These are phyloP conservation scores for Penicillium egyptiacum DNA, from an alignment of 495 filamentous ascomycete species.

Conservation along the genomic window DNA sequence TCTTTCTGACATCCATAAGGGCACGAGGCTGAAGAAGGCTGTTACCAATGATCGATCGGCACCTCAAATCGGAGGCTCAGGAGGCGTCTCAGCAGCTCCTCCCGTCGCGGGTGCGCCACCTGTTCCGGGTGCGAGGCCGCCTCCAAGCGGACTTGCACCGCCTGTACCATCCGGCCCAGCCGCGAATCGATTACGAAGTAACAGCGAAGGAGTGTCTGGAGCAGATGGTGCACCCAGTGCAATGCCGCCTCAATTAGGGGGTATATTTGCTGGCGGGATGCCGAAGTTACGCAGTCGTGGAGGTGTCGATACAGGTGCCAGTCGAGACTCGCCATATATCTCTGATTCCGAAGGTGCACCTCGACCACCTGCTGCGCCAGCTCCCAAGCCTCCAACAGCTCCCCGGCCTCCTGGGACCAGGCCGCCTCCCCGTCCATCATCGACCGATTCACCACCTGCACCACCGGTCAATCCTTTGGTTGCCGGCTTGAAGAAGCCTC, in stretches of 20 bases:
- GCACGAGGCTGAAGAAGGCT: constrained; percentile 75
- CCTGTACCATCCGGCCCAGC: constrained; percentile 60
- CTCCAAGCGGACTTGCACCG: constrained; percentile 70
- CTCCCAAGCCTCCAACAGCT: constrained; percentile 60
- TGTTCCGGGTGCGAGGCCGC: constrained; percentile 65
- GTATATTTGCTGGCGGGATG: constrained; percentile 92
- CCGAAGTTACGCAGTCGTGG: constrained; percentile 89
- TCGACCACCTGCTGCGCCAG: constrained; percentile 39
- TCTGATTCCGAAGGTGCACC: constrained; percentile 73
- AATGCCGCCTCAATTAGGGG: constrained; percentile 73
- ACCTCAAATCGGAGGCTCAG: constrained; percentile 61
- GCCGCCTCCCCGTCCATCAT: constrained; percentile 52
- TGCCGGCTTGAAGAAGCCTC: constrained; percentile 60
- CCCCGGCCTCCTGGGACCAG: constrained; percentile 61
- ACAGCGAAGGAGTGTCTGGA: constrained; percentile 66
- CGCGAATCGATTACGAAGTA: constrained; percentile 69
- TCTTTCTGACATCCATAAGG: constrained; percentile 87
- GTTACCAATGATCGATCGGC: constrained; percentile 95
- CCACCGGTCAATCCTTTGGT: constrained; percentile 57
- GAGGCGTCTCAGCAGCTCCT: constrained; percentile 56
- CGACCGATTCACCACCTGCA: constrained; percentile 53
- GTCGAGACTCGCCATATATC: constrained; percentile 69
- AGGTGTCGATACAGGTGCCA: constrained; percentile 87
- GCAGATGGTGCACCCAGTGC: constrained; percentile 41
- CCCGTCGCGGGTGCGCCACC: constrained; percentile 74